Evolutionary conservation across 495 filamentous ascomycete genomes (phyloP), one percentile per base, ranked within the genome.

Genomic region (Lineolata rhizophorae): DNA sequence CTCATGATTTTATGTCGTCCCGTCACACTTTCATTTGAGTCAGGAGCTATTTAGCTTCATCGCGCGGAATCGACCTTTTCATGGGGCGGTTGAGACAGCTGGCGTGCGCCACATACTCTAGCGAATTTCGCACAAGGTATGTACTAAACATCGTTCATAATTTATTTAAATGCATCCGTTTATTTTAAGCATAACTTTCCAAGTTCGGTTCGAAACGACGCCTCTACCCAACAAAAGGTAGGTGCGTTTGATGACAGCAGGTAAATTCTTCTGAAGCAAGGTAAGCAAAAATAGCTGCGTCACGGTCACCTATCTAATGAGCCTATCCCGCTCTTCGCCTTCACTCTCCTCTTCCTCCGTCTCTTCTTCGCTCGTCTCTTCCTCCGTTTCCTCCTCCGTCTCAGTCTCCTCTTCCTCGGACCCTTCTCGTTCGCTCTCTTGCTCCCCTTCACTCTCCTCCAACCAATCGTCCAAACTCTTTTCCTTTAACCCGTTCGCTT

Each of bases 381-480:
- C 43, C 18, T 44, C 46, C 19, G 37, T 46, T 40, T 57, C 37
- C 49, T 59, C 31, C 46, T 61, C 40, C 47, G 56, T 32, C 40
- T 55, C 35, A 1, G 55, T 42, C 19, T 62, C 60, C 1, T 64
- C 62, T 11, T 69, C 65, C 0, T 53, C 52, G n/a, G 55, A 56
- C 3, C 45, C 53, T 30, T 62, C 62, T 3, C 52, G 56, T 27
- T 64, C 63, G 0, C 49, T 48, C 18, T 60, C 61, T 9, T 58
- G 49, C 20, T 57, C 58, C 13, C 42, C 48, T 12, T 69, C 65
- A 22, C 70, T 68, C 34, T 80, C 78, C 15, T 62, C 74, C 34
- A 94, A 57, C 81, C 87, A 95, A 49, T 92, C 76, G 57, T 93
- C 76, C 41, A 94, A 55, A 13, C 66, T 74, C 65, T 84, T 92